Conservation (phyloP, 139 green algal species). For the Coccomyxa sp. region DNA sequence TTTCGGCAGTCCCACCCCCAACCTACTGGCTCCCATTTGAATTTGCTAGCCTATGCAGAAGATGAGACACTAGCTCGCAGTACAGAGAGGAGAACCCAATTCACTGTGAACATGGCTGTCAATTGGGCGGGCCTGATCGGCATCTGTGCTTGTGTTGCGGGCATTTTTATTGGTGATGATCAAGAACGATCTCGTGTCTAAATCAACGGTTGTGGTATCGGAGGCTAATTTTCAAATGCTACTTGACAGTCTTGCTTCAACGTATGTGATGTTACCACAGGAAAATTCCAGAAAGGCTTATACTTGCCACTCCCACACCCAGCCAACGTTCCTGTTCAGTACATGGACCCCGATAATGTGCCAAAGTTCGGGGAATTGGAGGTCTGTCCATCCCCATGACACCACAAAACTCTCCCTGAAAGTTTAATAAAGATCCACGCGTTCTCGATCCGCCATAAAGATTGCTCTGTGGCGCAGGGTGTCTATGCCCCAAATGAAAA, state of each 20-base stretch:
- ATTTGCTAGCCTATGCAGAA: too few species aligned
- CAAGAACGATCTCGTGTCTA: neutral
- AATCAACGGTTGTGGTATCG: neutral
- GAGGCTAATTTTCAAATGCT: neutral
- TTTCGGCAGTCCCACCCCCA: too few species aligned
- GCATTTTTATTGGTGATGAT: neutral
- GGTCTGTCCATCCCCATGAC: neutral
- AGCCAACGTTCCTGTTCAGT: neutral
- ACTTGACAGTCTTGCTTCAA: neutral
- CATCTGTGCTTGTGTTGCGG: neutral
- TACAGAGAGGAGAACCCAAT: too few species aligned
- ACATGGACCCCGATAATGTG: neutral
- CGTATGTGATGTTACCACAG: neutral
- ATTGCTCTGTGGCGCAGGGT: neutral
- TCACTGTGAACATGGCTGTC: neutral
- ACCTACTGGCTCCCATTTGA: too few species aligned
- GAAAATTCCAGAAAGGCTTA: neutral
- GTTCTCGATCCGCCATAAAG: neutral
- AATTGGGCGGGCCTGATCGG: neutral
- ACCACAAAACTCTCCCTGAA: neutral
- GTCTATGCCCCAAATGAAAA: slow-evolving; percentile 17
- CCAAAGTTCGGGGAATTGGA: neutral
- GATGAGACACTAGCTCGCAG: too few species aligned
- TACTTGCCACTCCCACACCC: neutral
- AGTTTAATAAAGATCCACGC: neutral